Base-by-base conservation (phyloP, 257 asterid species). In the Ballota nigra region DNA sequence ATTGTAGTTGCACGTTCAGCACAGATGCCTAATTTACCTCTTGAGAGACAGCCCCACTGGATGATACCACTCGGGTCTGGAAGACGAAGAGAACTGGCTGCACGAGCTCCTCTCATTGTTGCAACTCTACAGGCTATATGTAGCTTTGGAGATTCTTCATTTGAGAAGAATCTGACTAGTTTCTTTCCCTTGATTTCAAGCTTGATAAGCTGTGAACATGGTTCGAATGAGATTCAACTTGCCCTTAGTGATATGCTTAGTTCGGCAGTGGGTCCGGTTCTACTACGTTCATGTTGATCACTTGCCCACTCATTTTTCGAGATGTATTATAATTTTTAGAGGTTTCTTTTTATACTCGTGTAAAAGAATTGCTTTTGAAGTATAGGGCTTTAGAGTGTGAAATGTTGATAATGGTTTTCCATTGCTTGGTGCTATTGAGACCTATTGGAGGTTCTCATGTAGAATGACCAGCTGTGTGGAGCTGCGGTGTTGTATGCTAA, bases 161-260 rank as follows among this genome's bases (percentile, higher is more conserved):
- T 95, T 10, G 92, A 87, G 89, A 92, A 82, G 85, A 92, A 83
- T 81, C 59, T 95, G 74, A 63, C 90, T 53, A 12, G 81, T 74
- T 86, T 95, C 76, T 92, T 89, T 71, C 99, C 99, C 51, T 69
- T 92, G 82, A 77, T 95, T 51, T 86, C 97, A 6, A 83, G 86
- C 78, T 86, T 95, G 83, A 87, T 92, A 77, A 86, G 96, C 40
- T 95, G 98, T 23, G 99, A 95, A 79, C 99, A 95, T 31, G 99
- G 99, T 23, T 95, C 99, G 8, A 87, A 74, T 51, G 99, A 95
- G 85, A 90, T 95, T 66, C 99, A 92, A 80, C 58, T 81, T 28
- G 98, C 97, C 62, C 84, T 95, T 4, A 90, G 97, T 20, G 96
- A 92, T 34, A 87, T 95, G 88, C 95, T 95, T 29, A 79, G 85